These are phyloP conservation scores for Suillus occidentalis DNA, from an alignment of 768 basidiomycete genomes.

Conservation along the genomic window DNA sequence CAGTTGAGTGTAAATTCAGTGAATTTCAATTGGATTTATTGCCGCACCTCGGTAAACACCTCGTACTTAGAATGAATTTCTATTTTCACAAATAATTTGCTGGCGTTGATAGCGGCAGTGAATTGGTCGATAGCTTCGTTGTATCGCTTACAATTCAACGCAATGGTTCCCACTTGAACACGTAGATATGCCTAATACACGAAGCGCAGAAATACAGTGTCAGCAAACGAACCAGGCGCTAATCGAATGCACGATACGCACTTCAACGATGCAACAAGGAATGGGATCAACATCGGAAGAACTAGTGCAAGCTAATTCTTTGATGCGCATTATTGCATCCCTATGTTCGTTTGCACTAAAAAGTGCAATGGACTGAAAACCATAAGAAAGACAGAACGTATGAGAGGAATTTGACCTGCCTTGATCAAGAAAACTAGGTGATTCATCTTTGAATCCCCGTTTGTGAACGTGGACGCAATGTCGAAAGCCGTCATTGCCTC, in stretches of 20 bases:
- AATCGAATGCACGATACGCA: not conserved
- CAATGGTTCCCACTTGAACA: not conserved
- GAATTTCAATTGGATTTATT: not conserved
- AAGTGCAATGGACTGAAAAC: not conserved
- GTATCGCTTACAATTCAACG: not conserved
- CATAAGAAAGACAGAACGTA: not conserved
- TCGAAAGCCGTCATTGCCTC: not conserved
- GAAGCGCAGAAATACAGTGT: not conserved
- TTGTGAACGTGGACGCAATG: not conserved
- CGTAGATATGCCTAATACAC: not conserved
- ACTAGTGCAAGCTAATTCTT: not conserved
- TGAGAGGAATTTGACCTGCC: not conserved
- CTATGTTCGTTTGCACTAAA: not conserved
- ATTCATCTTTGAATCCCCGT: not conserved
- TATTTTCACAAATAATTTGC: not conserved
- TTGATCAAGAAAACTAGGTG: not conserved
- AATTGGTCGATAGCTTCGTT: not conserved
- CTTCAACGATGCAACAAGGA: not conserved
- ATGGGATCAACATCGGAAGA: not conserved
- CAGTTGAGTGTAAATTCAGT: not conserved
- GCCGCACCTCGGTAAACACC: not conserved
- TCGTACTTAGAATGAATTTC: not conserved
- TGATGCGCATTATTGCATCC: not conserved
- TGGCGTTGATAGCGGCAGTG: not conserved
- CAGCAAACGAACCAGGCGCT: not conserved